Base-by-base conservation (phyloP, 208 protist species). In the Trypanosomatidae sp. region DNA sequence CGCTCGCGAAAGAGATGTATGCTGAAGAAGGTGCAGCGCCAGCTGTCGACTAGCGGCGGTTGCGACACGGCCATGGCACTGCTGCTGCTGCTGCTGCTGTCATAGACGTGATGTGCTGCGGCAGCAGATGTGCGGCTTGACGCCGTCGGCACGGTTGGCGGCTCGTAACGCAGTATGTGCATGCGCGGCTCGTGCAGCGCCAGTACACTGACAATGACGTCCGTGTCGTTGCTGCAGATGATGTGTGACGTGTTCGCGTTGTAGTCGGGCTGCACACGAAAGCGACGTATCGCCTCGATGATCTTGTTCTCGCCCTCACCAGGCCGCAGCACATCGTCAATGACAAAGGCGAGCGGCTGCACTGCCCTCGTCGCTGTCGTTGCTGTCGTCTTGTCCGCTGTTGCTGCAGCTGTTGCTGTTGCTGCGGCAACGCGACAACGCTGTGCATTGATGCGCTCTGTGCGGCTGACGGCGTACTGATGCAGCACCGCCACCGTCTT, bases 191-290 rank as follows among this genome's bases (percentile, higher is more conserved):
- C 97, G 64, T 99, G 97, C 33, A 99, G 61, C 7, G 93, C 72
- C n/a, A 99, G 75, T 6, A 61, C 72, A 16, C 72, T 83, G 70
- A 99, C 97, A 32, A 98, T 99, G 11, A 99, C 81, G 72, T 99
- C 98, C 3, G 98, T 98, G 71, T 99, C 98, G 25, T 96, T 84
- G 48, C 97, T 98, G 65, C 98, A 98, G n/a, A 99, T 83, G 33
- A 90, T 75, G 69, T 99, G 98, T 3, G 71, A 68, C 1, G 88
- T 96, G 73, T 98, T 98, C n/a, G 96, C 90, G 51, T 98, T 66
- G 76, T 99, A 99, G 21, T 61, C 75, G 1, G 74, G 66, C 56
- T 96, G 72, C 4, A 59, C 56, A 11, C 87, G 69, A 38, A 89
- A 74, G 24, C 60, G 56, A 15, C 79, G 74, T 43, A 95, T 89